Base-by-base conservation (phyloP, 345 rosid species). In the Dipteronia sinensis region DNA sequence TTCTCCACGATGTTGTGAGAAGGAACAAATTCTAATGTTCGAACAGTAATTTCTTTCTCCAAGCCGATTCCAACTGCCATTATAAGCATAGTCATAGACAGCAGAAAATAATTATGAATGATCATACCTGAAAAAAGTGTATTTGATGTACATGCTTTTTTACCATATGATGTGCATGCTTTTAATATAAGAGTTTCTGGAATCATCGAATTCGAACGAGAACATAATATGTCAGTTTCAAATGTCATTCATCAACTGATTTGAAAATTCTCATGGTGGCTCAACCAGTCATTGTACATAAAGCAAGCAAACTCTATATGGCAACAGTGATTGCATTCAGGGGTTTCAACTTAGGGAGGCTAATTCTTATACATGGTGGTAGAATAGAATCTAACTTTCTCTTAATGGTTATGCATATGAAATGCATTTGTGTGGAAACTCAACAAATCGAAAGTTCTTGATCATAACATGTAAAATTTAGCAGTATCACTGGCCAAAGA, bases 321-420 rank as follows among this genome's bases (percentile, higher is more conserved):
- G 23, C 23, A 56, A 59, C 25, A 59, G 25, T 59, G 27, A 53
- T 16, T 53, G n/a, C 58, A 16, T 16, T 12, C 58, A 53, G 58
- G n/a, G 58, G 2, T 70, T 71, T 27, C 10, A 27, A 55, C 74
- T 17, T 7, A 20, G 63, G 74, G 27, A 55, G 74, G 64, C 64
- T 19, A 42, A 20, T 53, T 55, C 63, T 15, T 1, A 1, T 59
- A 59, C 3, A 22, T 29, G 40, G 46, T 55, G 74, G 74, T 25
- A 6, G 47, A 71, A 71, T 51, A 71, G 8, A 71, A 29, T 71
- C 29, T 70, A 29, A n/a, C 44, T 22, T 68, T 67, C 53, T 11
- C 51, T 42, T 25, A 16, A 53, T 53, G 58, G n/a, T 46, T 67
- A 27, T 67, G 58, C n/a, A 53, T 16, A 53, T 16, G 58, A 53